Conservation (phyloP, 2,329 filamentous ascomycete genomes). For the Hypoxylon sp. region DNA sequence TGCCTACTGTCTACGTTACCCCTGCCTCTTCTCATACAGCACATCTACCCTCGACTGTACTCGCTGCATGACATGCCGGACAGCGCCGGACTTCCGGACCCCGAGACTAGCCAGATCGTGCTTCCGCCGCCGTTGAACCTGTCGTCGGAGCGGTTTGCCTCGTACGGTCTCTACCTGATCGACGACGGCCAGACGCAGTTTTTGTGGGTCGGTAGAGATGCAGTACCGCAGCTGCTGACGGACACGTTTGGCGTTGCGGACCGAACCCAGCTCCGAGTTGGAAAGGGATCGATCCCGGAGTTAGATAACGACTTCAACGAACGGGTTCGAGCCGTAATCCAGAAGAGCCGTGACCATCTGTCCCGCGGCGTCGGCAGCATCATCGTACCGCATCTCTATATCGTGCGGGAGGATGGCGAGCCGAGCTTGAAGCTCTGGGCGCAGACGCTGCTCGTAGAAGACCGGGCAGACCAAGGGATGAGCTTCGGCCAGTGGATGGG, state of each 20-base stretch:
- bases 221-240: conserved; percentile 84
- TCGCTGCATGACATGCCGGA: conserved; percentile 97
- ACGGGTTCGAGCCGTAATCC: conserved; percentile 85
- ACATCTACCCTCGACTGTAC: conserved; percentile 87
- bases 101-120: conserved; percentile 85
- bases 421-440: conserved; percentile 96
- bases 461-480: conserved; percentile 91
- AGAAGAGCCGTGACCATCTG: conserved; percentile 90
- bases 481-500: conserved; percentile 95
- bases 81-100: conserved; percentile 84
- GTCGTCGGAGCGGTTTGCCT: conserved; percentile 84
- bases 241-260: conserved; percentile 93
- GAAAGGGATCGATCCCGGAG: conserved; percentile 86
- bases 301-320: conserved; percentile 97
- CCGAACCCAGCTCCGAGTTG: conserved; percentile 84
- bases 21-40: conserved; percentile 88
- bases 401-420: conserved; percentile 95
- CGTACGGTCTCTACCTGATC: conserved; percentile 93
- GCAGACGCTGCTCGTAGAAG: conserved; percentile 93
- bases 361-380: conserved; percentile 92
- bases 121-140: conserved; percentile 87
- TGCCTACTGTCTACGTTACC: conserved; percentile 94
- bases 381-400: conserved; percentile 88
- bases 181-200: conserved; percentile 98
- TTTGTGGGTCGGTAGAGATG: conserved; percentile 93